Evolutionary conservation across 2,329 filamentous ascomycete species (phyloP).

Genomic region (Gnomoniopsis smithogilvyi): DNA sequence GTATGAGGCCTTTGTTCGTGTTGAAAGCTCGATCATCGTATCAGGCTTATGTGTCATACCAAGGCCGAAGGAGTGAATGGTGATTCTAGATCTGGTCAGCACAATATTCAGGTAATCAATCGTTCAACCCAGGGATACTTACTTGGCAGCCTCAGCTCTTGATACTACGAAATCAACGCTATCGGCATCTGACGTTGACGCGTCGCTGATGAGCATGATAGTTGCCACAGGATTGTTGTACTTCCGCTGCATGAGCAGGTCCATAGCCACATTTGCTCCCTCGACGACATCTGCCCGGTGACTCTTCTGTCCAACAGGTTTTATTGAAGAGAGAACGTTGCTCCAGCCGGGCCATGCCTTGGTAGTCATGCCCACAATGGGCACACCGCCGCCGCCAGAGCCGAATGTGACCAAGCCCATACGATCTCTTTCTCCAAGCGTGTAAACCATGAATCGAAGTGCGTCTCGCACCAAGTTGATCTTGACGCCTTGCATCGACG

Average conservation of each 20-base stretch:
- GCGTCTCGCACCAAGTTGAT: constrained; percentile 92
- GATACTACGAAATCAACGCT: constrained; percentile 98
- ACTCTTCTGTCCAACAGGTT: constrained; percentile 94
- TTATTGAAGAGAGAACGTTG: constrained; percentile 80
- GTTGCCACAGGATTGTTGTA: constrained; percentile 93
- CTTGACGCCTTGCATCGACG: constrained; percentile 99
- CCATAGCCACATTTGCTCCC: constrained; percentile 97
- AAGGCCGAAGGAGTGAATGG: constrained; percentile 93
- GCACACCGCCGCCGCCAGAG: constrained; percentile 87
- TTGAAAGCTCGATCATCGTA: constrained; percentile 97
- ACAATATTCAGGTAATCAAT: not conserved
- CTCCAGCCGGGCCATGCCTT: constrained; percentile 93
- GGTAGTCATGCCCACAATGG: constrained; percentile 96
- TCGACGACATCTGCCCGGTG: constrained; percentile 95
- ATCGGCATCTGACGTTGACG: constrained; percentile 88
- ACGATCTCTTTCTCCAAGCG: constrained; percentile 85
- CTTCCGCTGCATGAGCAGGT: constrained; percentile 95
- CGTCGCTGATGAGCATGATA: constrained; percentile 96
- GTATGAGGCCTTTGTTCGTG: constrained; percentile 92
- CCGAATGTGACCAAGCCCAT: constrained; percentile 98
- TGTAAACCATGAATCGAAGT: constrained; percentile 85
- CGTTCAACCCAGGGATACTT: constrained; percentile 35
- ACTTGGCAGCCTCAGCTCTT: constrained; percentile 94
- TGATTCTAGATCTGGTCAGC: constrained; percentile 59
- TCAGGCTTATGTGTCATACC: constrained; percentile 98